These are phyloP conservation scores for Cladophialophora chaetospira DNA, from an alignment of 2,329 filamentous ascomycete species.

Conservation along the genomic window DNA sequence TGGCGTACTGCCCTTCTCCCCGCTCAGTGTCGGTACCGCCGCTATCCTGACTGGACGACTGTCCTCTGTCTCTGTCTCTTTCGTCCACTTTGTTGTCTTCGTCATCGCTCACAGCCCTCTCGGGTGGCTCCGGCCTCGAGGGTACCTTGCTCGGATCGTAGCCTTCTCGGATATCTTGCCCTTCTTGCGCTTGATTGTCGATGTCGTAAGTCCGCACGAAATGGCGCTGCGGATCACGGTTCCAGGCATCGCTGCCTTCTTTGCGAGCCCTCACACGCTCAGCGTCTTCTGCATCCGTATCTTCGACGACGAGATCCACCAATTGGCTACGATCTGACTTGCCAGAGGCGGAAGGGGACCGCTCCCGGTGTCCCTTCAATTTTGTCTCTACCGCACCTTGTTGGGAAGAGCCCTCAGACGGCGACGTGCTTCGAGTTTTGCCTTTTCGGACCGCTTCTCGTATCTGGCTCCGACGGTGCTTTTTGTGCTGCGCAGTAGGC, in stretches of 20 bases:
- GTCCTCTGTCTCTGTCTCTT: not conserved
- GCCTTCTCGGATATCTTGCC: constrained; percentile 32
- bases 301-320: constrained; percentile 68
- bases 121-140: constrained; percentile 29
- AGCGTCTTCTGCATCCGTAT: constrained; percentile 62
- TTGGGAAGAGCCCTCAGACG: constrained; percentile 34
- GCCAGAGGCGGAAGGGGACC: constrained; percentile 55
- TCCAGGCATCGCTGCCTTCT: constrained; percentile 64
- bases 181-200: constrained; percentile 25
- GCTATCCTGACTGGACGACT: not conserved
- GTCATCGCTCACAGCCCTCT: constrained; percentile 32
- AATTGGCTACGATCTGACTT: constrained; percentile 56
- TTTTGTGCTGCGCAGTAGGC: constrained; percentile 53
- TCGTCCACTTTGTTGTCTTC: constrained; percentile 26
- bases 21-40: no score
- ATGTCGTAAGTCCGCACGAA: constrained; percentile 33
- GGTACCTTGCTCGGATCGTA: constrained; percentile 32
- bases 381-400: constrained; percentile 32
- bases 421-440: constrained; percentile 33
- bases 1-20: constrained; percentile 22
- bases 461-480: constrained; percentile 38
- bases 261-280: constrained; percentile 64
- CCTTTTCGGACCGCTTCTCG: constrained; percentile 45
- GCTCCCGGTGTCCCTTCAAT: constrained; percentile 27
- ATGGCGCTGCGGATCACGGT: constrained; percentile 43